These are phyloP conservation scores for Thelephora ganbajun DNA, from an alignment of 768 basidiomycete genomes.

Conservation along the genomic window DNA sequence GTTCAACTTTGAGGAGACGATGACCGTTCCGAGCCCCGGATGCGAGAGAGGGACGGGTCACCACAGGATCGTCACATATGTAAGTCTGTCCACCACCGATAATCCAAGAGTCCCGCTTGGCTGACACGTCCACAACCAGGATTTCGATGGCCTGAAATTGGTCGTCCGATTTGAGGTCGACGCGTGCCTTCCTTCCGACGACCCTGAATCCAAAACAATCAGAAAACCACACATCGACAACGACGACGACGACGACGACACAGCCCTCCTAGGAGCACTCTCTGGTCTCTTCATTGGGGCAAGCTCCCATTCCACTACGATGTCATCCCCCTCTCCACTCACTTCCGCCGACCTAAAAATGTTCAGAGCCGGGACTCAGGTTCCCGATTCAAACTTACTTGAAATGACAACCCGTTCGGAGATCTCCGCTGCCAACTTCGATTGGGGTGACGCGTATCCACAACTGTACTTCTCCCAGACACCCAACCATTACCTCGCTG, in stretches of 20 bases:
- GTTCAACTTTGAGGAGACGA: conserved; percentile 44
- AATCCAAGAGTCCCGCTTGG: not conserved
- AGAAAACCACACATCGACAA: not conserved
- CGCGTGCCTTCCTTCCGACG: conserved; percentile 9
- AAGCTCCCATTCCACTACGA: not conserved
- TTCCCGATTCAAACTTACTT: conserved; percentile 21
- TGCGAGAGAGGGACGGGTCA: conserved; percentile 42
- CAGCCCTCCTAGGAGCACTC: conserved; percentile 1
- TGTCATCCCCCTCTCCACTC: not conserved
- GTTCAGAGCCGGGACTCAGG: conserved; percentile 14
- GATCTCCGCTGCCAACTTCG: conserved; percentile 10
- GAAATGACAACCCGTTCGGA: conserved; percentile 16
- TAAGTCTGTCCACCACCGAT: conserved; percentile 18
- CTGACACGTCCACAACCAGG: conserved; percentile 2
- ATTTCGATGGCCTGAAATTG: conserved; percentile 11
- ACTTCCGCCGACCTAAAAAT: conserved; percentile 9
- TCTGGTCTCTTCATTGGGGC: conserved; percentile 6
- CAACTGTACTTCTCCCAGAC: conserved; percentile 64
- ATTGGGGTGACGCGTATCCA: conserved; percentile 50
- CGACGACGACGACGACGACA: conserved; percentile 10
- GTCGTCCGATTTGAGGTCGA: conserved; percentile 17
- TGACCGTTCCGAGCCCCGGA: conserved; percentile 31
- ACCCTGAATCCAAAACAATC: not conserved
- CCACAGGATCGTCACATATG: conserved; percentile 49
- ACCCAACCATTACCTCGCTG: conserved; percentile 40